These are phyloP conservation scores for Colletotrichum sp. DNA, from an alignment of 2,329 filamentous ascomycete genomes.

Conservation along the genomic window DNA sequence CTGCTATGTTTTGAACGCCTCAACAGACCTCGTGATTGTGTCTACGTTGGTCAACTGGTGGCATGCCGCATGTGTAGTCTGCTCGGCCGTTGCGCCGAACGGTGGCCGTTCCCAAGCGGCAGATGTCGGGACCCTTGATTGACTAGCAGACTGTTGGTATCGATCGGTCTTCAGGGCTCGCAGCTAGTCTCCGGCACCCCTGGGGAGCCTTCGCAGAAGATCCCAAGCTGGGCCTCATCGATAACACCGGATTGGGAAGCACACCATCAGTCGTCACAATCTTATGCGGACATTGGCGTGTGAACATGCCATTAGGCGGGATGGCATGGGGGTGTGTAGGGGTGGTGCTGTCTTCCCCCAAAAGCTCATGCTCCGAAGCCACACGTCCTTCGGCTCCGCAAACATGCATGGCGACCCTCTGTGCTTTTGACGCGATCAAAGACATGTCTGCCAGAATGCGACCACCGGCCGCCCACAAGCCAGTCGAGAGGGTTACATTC, in stretches of 20 bases:
- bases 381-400: constrained; percentile 6
- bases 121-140: not conserved
- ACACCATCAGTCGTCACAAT: constrained; percentile 6
- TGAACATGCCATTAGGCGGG: not conserved
- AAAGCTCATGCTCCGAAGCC: constrained; percentile 16
- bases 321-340: not conserved
- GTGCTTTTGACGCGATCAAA: constrained; percentile 1
- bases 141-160: not conserved
- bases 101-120: not conserved
- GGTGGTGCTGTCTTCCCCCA: not conserved
- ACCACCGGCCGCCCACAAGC: not conserved
- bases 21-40: not conserved
- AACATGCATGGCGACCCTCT: not conserved
- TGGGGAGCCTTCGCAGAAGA: not conserved
- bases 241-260: constrained; percentile 3
- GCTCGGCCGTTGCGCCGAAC: not conserved
- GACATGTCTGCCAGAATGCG: not conserved
- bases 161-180: constrained; percentile 1
- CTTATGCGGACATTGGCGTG: constrained; percentile 1
- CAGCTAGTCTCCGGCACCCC: constrained; percentile 12
- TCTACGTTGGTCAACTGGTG: not conserved
- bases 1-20: not conserved
- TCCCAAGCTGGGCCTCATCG: not conserved
- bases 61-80: not conserved
- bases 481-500: not conserved